Conservation (phyloP, 2,329 filamentous ascomycete species). For the Paecilomyces dactylethromorphus region DNA sequence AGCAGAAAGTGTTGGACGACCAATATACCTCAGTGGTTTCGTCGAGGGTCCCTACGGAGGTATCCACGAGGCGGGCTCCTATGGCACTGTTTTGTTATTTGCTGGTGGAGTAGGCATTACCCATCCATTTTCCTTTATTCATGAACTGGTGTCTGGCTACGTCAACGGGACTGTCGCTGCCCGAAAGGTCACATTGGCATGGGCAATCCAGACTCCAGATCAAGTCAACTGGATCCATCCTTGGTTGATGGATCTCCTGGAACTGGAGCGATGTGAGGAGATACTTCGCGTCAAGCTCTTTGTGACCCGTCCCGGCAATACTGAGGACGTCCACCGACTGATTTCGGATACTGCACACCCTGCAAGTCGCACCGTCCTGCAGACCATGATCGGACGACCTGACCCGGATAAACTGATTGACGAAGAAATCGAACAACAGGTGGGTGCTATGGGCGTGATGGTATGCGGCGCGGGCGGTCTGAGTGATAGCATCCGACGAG, state of each 20-base stretch:
- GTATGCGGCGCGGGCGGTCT: conserved; percentile 66
- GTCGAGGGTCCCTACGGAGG: conserved; percentile 63
- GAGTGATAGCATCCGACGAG: conserved; percentile 62
- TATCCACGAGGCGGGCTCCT: conserved; percentile 76
- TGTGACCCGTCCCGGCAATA: conserved; percentile 71
- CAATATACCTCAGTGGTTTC: conserved; percentile 38
- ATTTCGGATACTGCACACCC: conserved; percentile 63
- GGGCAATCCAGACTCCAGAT: conserved; percentile 77
- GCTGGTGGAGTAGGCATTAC: conserved; percentile 90
- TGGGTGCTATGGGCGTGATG: conserved; percentile 76
- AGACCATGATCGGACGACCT: neutral
- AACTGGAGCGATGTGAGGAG: conserved; percentile 67
- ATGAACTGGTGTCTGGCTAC: conserved; percentile 61
- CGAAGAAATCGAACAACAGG: conserved; percentile 63
- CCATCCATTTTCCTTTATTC: conserved; percentile 78
- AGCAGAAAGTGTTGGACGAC: conserved; percentile 37
- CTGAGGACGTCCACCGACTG: conserved; percentile 63
- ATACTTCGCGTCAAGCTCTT: conserved; percentile 76
- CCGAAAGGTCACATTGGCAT: conserved; percentile 69
- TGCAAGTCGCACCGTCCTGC: conserved; percentile 44
- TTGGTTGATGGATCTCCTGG: conserved; percentile 67
- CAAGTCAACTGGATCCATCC: conserved; percentile 81
- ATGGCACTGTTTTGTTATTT: conserved; percentile 79
- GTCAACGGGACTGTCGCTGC: conserved; percentile 64
- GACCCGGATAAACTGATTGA: neutral